A percentile compares a stretch with the other conserved stretches of the same genome.
Evolutionary conservation across 768 basidiomycete genomes (phyloP).

Genomic region (Panaeolus cyanescens): DNA sequence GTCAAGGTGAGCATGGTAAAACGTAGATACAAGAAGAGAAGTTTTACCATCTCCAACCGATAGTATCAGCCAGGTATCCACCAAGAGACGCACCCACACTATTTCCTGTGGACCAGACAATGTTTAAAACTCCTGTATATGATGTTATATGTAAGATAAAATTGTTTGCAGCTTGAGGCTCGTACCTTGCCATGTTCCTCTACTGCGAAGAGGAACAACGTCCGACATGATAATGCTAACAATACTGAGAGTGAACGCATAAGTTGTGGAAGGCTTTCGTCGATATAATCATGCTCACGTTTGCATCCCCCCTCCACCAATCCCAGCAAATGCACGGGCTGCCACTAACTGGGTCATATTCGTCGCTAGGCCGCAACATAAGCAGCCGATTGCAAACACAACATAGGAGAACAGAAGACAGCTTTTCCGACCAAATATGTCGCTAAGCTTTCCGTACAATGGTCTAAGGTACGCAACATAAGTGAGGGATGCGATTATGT

Average conservation of each 20-base stretch:
- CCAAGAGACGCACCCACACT: conserved; percentile 64
- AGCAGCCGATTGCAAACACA: conserved; percentile 54
- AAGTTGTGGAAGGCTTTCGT: background rate
- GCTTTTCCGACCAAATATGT: conserved; percentile 63
- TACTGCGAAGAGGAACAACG: conserved; percentile 57
- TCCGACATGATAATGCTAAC: conserved; percentile 70
- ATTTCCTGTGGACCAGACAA: conserved; percentile 60
- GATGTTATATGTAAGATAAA: background rate
- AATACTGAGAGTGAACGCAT: conserved; percentile 34
- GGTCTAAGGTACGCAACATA: conserved; percentile 49
- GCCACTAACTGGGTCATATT: conserved; percentile 57
- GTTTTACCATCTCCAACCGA: conserved; percentile 67
- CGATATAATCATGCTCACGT: conserved; percentile 42
- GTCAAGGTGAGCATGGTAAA: background rate
- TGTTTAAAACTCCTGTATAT: conserved; percentile 52
- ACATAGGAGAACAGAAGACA: conserved; percentile 58
- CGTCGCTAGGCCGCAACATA: conserved; percentile 53
- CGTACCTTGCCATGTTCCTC: conserved; percentile 72
- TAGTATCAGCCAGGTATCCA: conserved; percentile 60
- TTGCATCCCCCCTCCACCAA: conserved; percentile 65
- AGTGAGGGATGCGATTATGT: background rate
- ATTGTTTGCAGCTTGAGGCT: background rate
- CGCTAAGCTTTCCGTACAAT: conserved; percentile 64
- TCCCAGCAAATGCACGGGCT: conserved; percentile 55
- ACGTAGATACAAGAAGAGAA: background rate